phyloP scores from a whole-genome alignment of 257 asterid genomes.

The Jasminum sambac region DNA sequence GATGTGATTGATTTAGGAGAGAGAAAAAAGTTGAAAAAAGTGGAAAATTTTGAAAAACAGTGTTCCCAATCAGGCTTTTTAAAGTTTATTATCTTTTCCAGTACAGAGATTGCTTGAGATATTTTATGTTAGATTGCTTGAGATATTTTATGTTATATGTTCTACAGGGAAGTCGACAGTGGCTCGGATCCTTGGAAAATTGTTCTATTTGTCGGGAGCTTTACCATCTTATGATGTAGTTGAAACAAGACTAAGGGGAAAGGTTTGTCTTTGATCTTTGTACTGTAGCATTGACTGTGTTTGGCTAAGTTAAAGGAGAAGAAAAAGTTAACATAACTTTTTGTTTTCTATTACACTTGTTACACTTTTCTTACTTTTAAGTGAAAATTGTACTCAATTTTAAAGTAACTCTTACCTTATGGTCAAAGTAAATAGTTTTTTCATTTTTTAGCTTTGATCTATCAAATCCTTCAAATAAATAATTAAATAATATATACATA shows the following conservation, averaged over 20 bases:
- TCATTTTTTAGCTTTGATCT: background rate
- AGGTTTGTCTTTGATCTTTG: conserved; percentile 26
- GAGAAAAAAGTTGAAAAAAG: no score
- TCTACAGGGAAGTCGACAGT: conserved; percentile 51
- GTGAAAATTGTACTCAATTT: background rate
- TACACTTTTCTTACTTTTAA: background rate
- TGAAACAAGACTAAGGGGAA: conserved; percentile 43
- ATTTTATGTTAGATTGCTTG: conserved; percentile 5
- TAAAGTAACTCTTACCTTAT: background rate
- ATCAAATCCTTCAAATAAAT: background rate
- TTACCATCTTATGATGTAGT: conserved; percentile 41
- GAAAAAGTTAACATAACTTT: background rate
- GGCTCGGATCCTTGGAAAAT: conserved; percentile 51
- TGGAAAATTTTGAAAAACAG: no score
- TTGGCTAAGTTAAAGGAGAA: background rate
- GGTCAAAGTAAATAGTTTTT: background rate
- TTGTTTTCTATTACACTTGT: background rate
- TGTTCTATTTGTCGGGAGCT: conserved; percentile 49
- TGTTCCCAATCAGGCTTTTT: no score
- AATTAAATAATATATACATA: background rate
- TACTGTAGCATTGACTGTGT: background rate
- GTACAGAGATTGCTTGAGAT: conserved; percentile 9
- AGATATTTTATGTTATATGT: background rate
- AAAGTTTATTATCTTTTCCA: background rate
- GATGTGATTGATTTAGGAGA: no score